A percentile compares a stretch with the other conserved stretches of the same genome.
Conservation (phyloP, 805 yeast species). For the Schwanniomyces pseudopolymorphus region DNA sequence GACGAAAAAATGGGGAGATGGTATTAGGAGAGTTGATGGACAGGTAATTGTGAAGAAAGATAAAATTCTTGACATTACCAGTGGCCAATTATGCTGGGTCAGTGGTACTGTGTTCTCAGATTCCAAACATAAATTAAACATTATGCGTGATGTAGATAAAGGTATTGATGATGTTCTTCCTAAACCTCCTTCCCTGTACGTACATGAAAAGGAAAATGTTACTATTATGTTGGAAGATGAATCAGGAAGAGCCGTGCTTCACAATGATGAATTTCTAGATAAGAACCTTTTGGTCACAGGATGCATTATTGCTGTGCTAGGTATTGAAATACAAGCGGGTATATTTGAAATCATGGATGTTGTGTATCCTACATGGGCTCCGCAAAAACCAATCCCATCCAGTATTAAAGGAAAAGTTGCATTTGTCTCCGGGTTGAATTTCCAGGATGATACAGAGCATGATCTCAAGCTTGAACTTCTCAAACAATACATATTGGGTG, state of each 20-base stretch:
- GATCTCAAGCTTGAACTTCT: slow-evolving; percentile 54
- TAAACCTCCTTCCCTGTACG: slow-evolving; percentile 27
- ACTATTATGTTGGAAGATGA: slow-evolving; percentile 86
- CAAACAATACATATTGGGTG: slow-evolving; percentile 71
- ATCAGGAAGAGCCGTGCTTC: slow-evolving; percentile 78
- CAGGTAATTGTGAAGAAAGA: slow-evolving; percentile 31
- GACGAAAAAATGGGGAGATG: slow-evolving; percentile 54
- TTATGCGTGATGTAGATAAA: slow-evolving; percentile 74
- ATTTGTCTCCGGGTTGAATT: slow-evolving; percentile 71
- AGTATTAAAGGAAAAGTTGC: slow-evolving; percentile 51
- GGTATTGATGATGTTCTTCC: slow-evolving; percentile 53
- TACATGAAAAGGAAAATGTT: slow-evolving; percentile 16
- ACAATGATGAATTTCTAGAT: slow-evolving; percentile 56
- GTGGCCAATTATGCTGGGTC: slow-evolving; percentile 71
- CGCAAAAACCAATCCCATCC: slow-evolving; percentile 43
- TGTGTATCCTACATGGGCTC: slow-evolving; percentile 64
- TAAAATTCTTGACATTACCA: slow-evolving; percentile 58
- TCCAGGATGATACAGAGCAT: slow-evolving; percentile 46
- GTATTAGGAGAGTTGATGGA: slow-evolving; percentile 31
- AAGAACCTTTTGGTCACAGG: slow-evolving; percentile 78
- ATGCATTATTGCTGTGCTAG: slow-evolving; percentile 79
- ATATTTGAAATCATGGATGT: slow-evolving; percentile 81
- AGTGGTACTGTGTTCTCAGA: slow-evolving; percentile 86
- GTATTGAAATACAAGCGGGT: slow-evolving; percentile 83
- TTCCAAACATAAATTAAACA: slow-evolving; percentile 80